Evolutionary conservation across 352 stramenopile species (phyloP), one percentile per base, ranked within the genome.

Genomic region (Globisporangium orthogonon): DNA sequence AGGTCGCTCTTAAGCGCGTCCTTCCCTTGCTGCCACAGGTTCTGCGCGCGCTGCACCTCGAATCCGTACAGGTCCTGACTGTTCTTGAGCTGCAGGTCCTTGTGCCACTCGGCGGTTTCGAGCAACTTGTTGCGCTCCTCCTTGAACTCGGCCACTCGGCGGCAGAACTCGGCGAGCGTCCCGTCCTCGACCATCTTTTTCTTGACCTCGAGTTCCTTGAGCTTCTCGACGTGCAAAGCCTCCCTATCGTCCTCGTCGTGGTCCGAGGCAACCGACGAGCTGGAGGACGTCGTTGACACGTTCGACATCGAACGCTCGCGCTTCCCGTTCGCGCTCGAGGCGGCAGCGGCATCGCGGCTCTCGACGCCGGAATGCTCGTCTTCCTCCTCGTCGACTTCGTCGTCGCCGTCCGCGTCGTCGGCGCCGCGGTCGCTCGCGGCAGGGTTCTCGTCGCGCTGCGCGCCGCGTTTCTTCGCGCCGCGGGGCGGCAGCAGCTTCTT

Each of bases 1-100:
- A 91, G 69, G 29, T 78, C 64, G 3, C 68, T 59, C 66, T 90
- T 84, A 28, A 90, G 57, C 45, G 62, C 62, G 29, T 78, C 65
- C 50, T 87, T 83, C 29, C 70, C 76, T 50, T 87, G 70, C 54
- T 85, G 47, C 70, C 74, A 91, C 39, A 93, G 62, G 58, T 93
- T 69, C 31, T 88, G 62, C 0, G 80, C 81, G 18, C 73, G 71
- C 60, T 93, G 81, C 31, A 89, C 69, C 51, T 91, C 81, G 62
- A 89, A 91, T n/a, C 69, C 73, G 57, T 87, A 85, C 13, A 93
- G 67, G 41, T 93, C 80, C 49, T 87, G 63, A 48, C 73, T 77
- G 66, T 93, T 93, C 60, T 89, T 89, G n/a, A 93, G 66, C 68
- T 93, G 83, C 30, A 93, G 61, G 54, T 85, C 86, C 62, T 89